These are phyloP conservation scores for Haplosporangium sp. DNA, from an alignment of 371 early-diverging fungal genomes.

Conservation along the genomic window DNA sequence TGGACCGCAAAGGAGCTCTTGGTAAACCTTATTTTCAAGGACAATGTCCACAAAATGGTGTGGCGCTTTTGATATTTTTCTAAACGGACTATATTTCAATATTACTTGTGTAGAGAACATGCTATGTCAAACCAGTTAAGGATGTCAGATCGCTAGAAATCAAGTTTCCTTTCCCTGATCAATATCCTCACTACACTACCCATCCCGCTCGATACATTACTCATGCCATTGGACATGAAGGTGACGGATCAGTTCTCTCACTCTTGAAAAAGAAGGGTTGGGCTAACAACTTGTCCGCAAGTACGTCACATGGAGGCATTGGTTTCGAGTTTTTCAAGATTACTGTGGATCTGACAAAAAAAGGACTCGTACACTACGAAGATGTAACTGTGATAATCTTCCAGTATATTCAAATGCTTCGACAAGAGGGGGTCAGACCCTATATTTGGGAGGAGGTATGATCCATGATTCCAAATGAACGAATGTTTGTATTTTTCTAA, in stretches of 20 bases:
- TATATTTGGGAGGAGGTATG: slow-evolving; percentile 82
- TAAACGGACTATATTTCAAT: neutral
- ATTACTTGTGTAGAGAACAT: slow-evolving; percentile 63
- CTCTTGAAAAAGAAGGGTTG: slow-evolving; percentile 89
- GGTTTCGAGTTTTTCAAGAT: slow-evolving; percentile 88
- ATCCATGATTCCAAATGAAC: neutral
- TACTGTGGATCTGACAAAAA: slow-evolving; percentile 83
- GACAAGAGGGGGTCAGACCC: slow-evolving; percentile 74
- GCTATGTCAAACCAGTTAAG: slow-evolving; percentile 87
- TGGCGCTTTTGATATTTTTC: neutral
- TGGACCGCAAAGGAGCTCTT: slow-evolving; percentile 78
- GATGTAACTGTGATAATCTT: slow-evolving; percentile 86
- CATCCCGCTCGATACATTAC: slow-evolving; percentile 81
- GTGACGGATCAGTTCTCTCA: slow-evolving; percentile 88
- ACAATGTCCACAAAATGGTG: neutral
- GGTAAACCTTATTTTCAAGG: slow-evolving; percentile 54
- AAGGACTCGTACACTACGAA: slow-evolving; percentile 78
- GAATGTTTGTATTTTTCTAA: neutral
- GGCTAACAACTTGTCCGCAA: slow-evolving; percentile 84
- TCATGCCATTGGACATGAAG: slow-evolving; percentile 87
- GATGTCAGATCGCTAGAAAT: slow-evolving; percentile 82
- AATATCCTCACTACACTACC: slow-evolving; percentile 63
- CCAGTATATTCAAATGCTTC: slow-evolving; percentile 88
- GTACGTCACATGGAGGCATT: slow-evolving; percentile 73
- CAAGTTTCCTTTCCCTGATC: slow-evolving; percentile 91